phyloP scores from a whole-genome alignment of 768 basidiomycete genomes.

The Xerocomellus chrysenteron region DNA sequence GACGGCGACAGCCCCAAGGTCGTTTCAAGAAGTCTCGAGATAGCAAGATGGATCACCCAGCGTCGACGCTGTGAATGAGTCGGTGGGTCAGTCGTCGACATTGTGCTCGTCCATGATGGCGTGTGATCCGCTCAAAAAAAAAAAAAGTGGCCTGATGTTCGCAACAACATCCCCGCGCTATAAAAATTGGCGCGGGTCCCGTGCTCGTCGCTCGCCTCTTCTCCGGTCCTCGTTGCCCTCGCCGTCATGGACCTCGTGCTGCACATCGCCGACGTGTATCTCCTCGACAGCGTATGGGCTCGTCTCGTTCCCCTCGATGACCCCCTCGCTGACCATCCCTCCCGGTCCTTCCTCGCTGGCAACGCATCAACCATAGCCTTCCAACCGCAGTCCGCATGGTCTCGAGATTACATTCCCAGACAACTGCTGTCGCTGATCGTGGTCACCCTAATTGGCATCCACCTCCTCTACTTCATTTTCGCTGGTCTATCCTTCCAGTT shows the following conservation, averaged over 20 bases:
- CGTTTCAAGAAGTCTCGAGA: neutral
- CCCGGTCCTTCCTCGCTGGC: constrained; percentile 20
- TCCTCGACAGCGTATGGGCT: constrained; percentile 82
- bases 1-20: no score
- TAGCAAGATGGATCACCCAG: neutral
- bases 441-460: constrained; percentile 79
- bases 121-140: constrained; percentile 24
- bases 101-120: neutral
- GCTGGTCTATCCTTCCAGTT: constrained; percentile 79
- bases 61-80: no score
- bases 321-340: constrained; percentile 39
- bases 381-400: constrained; percentile 67
- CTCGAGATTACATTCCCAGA: constrained; percentile 77
- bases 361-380: constrained; percentile 43
- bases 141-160: constrained; percentile 37
- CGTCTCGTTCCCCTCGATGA: constrained; percentile 58
- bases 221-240: neutral
- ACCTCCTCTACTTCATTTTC: constrained; percentile 84
- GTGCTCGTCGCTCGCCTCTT: no score
- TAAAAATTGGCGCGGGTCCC: constrained; percentile 15
- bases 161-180: constrained; percentile 6
- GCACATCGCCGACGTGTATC: constrained; percentile 59
- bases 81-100: neutral
- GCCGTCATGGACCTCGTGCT: constrained; percentile 79
- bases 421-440: constrained; percentile 70